phyloP scores from a whole-genome alignment of 2,329 filamentous ascomycete species.

The Pleoardoris graminearum region DNA sequence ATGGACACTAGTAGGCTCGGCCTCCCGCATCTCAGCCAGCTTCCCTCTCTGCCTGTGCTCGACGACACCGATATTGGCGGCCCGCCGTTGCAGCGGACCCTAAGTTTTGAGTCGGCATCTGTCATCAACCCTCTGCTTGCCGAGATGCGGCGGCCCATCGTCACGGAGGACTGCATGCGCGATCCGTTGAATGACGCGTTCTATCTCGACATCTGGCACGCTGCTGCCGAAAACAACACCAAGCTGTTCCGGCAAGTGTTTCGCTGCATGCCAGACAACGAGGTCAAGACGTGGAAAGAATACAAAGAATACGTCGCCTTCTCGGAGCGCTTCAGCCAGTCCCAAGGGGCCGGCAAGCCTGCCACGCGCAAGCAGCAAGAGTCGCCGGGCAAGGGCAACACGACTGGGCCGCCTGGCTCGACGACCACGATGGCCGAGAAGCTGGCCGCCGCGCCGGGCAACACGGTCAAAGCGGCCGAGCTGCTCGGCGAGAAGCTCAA shows the following conservation, averaged over 20 bases:
- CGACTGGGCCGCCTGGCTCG: slow-evolving; percentile 52
- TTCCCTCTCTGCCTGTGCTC: slow-evolving; percentile 68
- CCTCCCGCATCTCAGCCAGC: slow-evolving; percentile 68
- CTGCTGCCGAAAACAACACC: slow-evolving; percentile 90
- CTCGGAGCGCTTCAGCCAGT: slow-evolving; percentile 72
- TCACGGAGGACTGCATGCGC: slow-evolving; percentile 91
- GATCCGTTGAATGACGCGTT: slow-evolving; percentile 84
- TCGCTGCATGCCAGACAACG: slow-evolving; percentile 93
- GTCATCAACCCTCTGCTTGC: slow-evolving; percentile 56
- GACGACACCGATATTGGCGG: slow-evolving; percentile 86
- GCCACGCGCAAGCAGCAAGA: slow-evolving; percentile 55
- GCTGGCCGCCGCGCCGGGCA: slow-evolving; percentile 24
- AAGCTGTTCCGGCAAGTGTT: slow-evolving; percentile 93
- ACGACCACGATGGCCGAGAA: slow-evolving; percentile 22
- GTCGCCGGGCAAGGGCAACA: slow-evolving; percentile 45
- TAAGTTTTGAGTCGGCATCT: slow-evolving; percentile 52
- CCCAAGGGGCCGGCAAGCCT: slow-evolving; percentile 60
- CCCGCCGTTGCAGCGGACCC: slow-evolving; percentile 63
- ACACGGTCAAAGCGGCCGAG: slow-evolving; percentile 29
- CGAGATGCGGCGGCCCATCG: slow-evolving; percentile 72
- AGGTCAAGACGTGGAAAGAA: slow-evolving; percentile 89
- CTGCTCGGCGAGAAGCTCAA: slow-evolving; percentile 34
- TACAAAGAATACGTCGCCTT: slow-evolving; percentile 86
- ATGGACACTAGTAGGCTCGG: slow-evolving; percentile 69
- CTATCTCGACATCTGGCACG: slow-evolving; percentile 84